phyloP scores from a whole-genome alignment of 2,329 filamentous ascomycete species.

The Diaporthe australafricana region DNA sequence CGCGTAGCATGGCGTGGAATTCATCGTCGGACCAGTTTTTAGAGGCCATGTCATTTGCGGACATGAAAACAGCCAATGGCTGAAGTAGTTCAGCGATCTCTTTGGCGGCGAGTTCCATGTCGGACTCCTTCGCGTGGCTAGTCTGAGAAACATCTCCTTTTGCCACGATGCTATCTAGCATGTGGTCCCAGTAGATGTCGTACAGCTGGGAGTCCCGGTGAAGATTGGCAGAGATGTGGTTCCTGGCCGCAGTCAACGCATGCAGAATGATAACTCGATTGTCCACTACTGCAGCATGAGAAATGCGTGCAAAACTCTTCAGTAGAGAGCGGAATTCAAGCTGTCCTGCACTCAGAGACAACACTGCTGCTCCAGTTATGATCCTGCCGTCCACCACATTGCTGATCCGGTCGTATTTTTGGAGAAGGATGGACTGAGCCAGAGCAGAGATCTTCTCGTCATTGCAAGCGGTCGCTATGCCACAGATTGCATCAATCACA shows the following conservation, averaged over 20 bases:
- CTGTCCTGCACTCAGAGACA: conserved; percentile 82
- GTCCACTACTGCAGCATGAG: conserved; percentile 77
- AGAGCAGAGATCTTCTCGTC: conserved; percentile 94
- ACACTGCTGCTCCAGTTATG: conserved; percentile 81
- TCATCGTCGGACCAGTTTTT: conserved; percentile 71
- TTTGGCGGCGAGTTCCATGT: conserved; percentile 83
- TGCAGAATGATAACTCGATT: conserved; percentile 75
- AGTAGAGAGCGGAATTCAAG: conserved; percentile 88
- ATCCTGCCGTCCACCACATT: conserved; percentile 85
- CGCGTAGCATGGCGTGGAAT: conserved; percentile 78
- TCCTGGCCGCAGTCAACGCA: conserved; percentile 84
- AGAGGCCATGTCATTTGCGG: conserved; percentile 68
- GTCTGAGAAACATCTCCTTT: conserved; percentile 87
- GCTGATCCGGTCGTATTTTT: conserved; percentile 91
- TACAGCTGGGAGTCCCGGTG: conserved; percentile 79
- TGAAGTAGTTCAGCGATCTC: conserved; percentile 90
- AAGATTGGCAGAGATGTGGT: conserved; percentile 78
- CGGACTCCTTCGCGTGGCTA: conserved; percentile 78
- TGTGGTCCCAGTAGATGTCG: conserved; percentile 83
- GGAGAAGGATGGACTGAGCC: conserved; percentile 94
- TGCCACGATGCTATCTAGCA: conserved; percentile 89
- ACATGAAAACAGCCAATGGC: conserved; percentile 88
- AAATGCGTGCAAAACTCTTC: conserved; percentile 83
- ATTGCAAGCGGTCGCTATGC: conserved; percentile 83
- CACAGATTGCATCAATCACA: conserved; percentile 94